Evolutionary conservation across 768 basidiomycete genomes (phyloP).

Genomic region (Podaxis pistillaris): DNA sequence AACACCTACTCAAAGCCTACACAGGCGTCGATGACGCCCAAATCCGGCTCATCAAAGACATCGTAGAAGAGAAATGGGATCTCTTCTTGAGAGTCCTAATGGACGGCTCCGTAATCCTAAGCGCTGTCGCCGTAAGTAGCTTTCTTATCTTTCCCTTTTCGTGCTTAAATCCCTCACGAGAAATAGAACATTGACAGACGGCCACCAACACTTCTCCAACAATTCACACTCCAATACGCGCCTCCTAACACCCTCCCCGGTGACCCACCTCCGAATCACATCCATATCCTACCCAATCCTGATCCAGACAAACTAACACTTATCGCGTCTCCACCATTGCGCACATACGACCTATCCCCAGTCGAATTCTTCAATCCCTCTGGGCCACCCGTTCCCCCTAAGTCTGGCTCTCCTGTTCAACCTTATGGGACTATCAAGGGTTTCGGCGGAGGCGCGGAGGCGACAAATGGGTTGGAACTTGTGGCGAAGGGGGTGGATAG

Average conservation of each 20-base stretch:
- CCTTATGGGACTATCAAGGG: neutral
- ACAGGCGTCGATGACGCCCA: slow-evolving; percentile 43
- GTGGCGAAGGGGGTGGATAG: slow-evolving; percentile 39
- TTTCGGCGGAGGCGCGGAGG: neutral
- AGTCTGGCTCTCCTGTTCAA: neutral
- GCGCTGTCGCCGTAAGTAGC: slow-evolving; percentile 66
- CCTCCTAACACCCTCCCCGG: slow-evolving; percentile 57
- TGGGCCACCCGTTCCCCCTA: neutral
- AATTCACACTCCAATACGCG: slow-evolving; percentile 66
- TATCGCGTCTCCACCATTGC: slow-evolving; percentile 65
- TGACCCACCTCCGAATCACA: slow-evolving; percentile 47
- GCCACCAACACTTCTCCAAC: slow-evolving; percentile 79
- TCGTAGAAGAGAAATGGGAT: slow-evolving; percentile 75
- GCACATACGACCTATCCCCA: slow-evolving; percentile 57
- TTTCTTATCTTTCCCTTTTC: neutral
- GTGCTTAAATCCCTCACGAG: slow-evolving; percentile 6
- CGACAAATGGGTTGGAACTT: slow-evolving; percentile 46
- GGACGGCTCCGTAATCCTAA: slow-evolving; percentile 74
- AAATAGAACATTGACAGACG: slow-evolving; percentile 82
- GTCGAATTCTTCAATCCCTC: slow-evolving; percentile 55
- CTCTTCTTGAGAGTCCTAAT: slow-evolving; percentile 69
- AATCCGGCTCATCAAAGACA: slow-evolving; percentile 52
- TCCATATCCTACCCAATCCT: slow-evolving; percentile 52
- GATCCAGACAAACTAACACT: slow-evolving; percentile 48
- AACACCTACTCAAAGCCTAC: slow-evolving; percentile 34